Conservation (phyloP, 2,329 filamentous ascomycete species). For the Chaetomium strumarium region DNA sequence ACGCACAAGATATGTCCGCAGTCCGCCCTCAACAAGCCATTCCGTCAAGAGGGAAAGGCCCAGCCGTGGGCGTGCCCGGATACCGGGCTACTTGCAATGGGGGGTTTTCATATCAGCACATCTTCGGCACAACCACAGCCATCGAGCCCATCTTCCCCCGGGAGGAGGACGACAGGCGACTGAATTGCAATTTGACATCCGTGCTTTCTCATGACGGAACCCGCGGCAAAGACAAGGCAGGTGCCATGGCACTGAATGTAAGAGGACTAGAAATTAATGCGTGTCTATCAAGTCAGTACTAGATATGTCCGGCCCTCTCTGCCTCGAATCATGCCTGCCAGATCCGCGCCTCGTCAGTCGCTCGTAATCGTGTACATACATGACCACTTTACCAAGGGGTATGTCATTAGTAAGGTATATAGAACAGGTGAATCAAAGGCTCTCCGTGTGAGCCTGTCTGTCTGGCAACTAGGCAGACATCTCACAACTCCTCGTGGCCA, state of each 20-base stretch:
- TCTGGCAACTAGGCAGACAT: background rate
- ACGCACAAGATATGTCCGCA: constrained; percentile 28
- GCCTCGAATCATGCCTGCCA: background rate
- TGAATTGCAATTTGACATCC: constrained; percentile 99
- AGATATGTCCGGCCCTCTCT: background rate
- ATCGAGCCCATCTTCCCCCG: constrained; percentile 40
- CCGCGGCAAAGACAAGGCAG: background rate
- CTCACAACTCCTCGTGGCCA: constrained; percentile 31
- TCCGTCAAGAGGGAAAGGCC: constrained; percentile 6
- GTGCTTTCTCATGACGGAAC: constrained; percentile 54
- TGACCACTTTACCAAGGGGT: constrained; percentile 1
- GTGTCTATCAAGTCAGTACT: constrained; percentile 12
- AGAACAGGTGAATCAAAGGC: constrained; percentile 8
- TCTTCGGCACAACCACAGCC: constrained; percentile 98
- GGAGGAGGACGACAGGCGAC: constrained; percentile 45
- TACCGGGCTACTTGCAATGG: constrained; percentile 33
- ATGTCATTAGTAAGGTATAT: constrained; percentile 18
- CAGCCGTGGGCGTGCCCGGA: constrained; percentile 30
- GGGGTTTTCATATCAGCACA: constrained; percentile 79
- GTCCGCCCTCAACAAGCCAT: constrained; percentile 25
- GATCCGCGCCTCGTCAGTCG: background rate
- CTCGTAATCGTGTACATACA: constrained; percentile 14
- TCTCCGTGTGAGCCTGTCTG: background rate
- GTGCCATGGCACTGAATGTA: background rate
- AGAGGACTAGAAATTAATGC: background rate